Base-by-base conservation (phyloP, 306 rosid genomes). In the Elaeagnus macrophylla region DNA sequence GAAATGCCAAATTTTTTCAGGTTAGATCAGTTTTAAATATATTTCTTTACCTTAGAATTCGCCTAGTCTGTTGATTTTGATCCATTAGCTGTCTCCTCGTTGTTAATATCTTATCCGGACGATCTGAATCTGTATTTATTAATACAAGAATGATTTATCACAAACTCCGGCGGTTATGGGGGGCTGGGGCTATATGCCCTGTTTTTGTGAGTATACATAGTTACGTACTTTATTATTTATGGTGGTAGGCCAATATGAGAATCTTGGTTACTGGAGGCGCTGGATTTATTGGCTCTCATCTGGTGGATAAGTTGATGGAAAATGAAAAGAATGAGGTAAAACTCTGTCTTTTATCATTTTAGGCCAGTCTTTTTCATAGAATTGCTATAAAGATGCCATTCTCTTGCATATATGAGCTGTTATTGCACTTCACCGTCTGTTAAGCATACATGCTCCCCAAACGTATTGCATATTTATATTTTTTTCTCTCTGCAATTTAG, bases 241-340 rank as follows among this genome's bases (percentile, higher is more conserved):
- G 54, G 50, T 61, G 53, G 66, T 70, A 91, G 99, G 76, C 99
- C 39, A 91, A 91, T 49, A 84, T 91, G 99, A 84, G 99, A 77
- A 91, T 91, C 69, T 66, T 91, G 75, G 59, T 91, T 12, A 91
- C 96, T 12, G 99, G 99, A 75, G 99, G 99, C 78, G 99, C 99
- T 57, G 99, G 99, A 56, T 91, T 91, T 66, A 87, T 91, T 39
- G 99, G 99, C 45, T 91, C 96, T 71, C 99, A 91, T 78, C 79
- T 91, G 37, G 99, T 91, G 0, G 99, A 91, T 72, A 91, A 70
- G 70, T 74, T 91, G 91, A 91, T 91, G 99, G 89, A 87, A 75
- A 80, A 82, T 52, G 99, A 91, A 58, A 91, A 87, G 71, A 91
- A 91, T 64, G 99, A 91, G 94, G 97, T 84, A 40, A 11, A 8